Base-by-base conservation (phyloP, 306 rosid species). In the Medicago lupulina region DNA sequence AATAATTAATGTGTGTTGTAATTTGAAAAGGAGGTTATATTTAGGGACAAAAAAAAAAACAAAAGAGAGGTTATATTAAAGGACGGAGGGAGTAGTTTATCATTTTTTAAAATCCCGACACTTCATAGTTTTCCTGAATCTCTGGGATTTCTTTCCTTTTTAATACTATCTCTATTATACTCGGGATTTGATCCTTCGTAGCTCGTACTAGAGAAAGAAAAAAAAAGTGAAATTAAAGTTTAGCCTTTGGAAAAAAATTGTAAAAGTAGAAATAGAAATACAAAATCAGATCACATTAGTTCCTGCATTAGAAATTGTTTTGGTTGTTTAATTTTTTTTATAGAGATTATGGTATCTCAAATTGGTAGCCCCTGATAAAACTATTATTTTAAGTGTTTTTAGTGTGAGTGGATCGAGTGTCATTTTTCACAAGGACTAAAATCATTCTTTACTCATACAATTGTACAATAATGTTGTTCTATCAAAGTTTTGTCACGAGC, bases 61-160 rank as follows among this genome's bases (percentile, higher is more conserved):
- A n/a, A n/a, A n/a, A n/a, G n/a, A n/a, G n/a, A n/a, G n/a, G n/a
- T n/a, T n/a, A n/a, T n/a, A n/a, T n/a, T n/a, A n/a, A n/a, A n/a
- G n/a, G n/a, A n/a, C n/a, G n/a, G n/a, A n/a, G n/a, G n/a, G n/a
- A 64, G 68, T 50, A 10, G 68, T 46, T 72, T 72, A 67, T 50
- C 51, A 50, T 51, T 53, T 78, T 10, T 65, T 51, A 69, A 36
- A 60, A 74, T 63, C 77, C 71, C 54, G 58, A 49, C 53, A 61
- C 28, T 65, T 9, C 55, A n/a, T 34, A 34, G 41, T 74, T 47
- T 66, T 46, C 68, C 74, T 68, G 19, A 72, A 59, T 73, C 74
- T 18, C 55, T 19, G 79, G 79, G 79, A 80, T 80, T 39, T 39
- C 50, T 49, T 44, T 25, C 75, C 46, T 50, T 40, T 9, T 67